Conservation (phyloP, 2,329 filamentous ascomycete species). For the Colletotrichum lini region DNA sequence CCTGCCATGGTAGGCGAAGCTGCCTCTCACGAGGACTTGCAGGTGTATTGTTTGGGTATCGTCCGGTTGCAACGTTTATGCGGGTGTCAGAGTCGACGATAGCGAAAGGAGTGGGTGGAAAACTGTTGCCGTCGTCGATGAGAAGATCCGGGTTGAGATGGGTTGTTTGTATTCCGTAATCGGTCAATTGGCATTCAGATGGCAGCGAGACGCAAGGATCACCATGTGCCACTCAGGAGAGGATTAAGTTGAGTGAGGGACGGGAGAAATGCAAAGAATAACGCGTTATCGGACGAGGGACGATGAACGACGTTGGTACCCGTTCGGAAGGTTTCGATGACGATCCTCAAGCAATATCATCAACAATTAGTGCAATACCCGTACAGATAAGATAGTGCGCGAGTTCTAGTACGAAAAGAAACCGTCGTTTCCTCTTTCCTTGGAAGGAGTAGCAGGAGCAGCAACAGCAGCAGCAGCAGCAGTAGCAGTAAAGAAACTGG, state of each 20-base stretch:
- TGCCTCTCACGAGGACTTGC: conserved; percentile 26
- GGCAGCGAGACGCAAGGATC: conserved; percentile 26
- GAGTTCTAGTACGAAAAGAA: not conserved
- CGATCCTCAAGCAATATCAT: conserved; percentile 25
- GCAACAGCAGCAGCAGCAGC: conserved; percentile 8
- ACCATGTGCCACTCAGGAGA: conserved; percentile 3
- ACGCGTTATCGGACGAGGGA: conserved; percentile 27
- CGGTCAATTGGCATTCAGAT: conserved; percentile 1
- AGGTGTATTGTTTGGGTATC: not conserved
- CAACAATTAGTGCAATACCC: not conserved
- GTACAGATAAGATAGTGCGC: too few relatives aligned
- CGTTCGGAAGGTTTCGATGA: conserved; percentile 18
- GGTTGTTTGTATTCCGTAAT: conserved; percentile 13
- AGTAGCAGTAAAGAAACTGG: not conserved
- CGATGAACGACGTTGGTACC: conserved; percentile 6
- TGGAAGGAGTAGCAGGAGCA: conserved; percentile 12
- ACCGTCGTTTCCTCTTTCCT: not conserved
- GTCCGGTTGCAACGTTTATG: too few relatives aligned
- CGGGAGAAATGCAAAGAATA: conserved; percentile 29
- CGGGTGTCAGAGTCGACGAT: not conserved
- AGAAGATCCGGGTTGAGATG: not conserved
- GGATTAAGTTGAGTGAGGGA: conserved; percentile 20
- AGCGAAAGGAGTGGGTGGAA: not conserved
- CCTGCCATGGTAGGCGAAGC: conserved; percentile 31
- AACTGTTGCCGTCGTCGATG: not conserved